Evolutionary conservation across 805 yeast genomes (phyloP).

Genomic region (Candida awuae): DNA sequence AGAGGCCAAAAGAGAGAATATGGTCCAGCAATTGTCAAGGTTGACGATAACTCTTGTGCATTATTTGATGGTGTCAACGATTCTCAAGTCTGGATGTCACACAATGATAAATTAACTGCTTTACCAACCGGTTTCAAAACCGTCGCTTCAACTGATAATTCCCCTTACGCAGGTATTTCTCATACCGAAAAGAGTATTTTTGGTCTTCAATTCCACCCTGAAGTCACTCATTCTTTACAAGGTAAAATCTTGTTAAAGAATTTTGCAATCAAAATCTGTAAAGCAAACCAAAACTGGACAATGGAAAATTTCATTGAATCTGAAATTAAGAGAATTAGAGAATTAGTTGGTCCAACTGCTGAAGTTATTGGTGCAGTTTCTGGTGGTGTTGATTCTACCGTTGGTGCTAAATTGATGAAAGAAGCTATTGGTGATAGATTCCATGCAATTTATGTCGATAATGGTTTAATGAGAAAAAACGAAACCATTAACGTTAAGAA

Average conservation of each 20-base stretch:
- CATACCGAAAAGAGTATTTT: slow-evolving; percentile 65
- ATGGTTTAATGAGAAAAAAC: slow-evolving; percentile 93
- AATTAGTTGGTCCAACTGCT: slow-evolving; percentile 91
- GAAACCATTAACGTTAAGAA: slow-evolving; percentile 85
- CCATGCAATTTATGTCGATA: slow-evolving; percentile 97
- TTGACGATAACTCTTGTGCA: slow-evolving; percentile 57
- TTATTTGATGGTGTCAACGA: slow-evolving; percentile 85
- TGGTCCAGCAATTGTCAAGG: slow-evolving; percentile 92
- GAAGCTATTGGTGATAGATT: slow-evolving; percentile 98
- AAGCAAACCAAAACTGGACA: slow-evolving; percentile 86
- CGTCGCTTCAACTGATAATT: slow-evolving; percentile 87
- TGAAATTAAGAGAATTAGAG: slow-evolving; percentile 87
- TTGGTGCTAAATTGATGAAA: slow-evolving; percentile 95
- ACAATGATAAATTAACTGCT: slow-evolving; percentile 90
- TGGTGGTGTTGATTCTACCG: slow-evolving; percentile 99
- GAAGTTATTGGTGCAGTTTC: slow-evolving; percentile 99
- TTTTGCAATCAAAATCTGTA: slow-evolving; percentile 88
- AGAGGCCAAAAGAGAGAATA: slow-evolving; percentile 97
- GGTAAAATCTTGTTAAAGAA: slow-evolving; percentile 84
- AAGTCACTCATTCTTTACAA: slow-evolving; percentile 90
- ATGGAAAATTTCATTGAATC: slow-evolving; percentile 97
- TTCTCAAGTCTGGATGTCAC: slow-evolving; percentile 99
- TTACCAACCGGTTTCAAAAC: slow-evolving; percentile 84
- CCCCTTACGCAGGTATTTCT: slow-evolving; percentile 92
- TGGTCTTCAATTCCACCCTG: slow-evolving; percentile 99